A percentile compares a stretch with the other conserved stretches of the same genome.
phyloP scores from a whole-genome alignment of 805 yeast species.

The Wickerhamiella qilinensis region DNA sequence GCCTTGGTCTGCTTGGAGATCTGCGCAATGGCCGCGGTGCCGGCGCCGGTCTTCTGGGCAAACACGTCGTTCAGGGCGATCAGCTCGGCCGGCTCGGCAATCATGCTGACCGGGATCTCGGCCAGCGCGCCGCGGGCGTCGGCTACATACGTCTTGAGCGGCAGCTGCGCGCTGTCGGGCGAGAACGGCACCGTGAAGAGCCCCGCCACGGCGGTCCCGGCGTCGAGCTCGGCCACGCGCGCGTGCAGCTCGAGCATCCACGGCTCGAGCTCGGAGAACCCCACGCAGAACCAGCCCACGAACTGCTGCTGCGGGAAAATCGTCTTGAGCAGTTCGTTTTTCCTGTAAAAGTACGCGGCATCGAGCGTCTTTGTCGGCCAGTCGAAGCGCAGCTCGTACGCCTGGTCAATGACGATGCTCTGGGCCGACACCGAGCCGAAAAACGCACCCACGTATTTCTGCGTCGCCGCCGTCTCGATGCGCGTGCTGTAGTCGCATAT shows the following conservation, averaged over 20 bases:
- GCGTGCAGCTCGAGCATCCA: conserved; percentile 9
- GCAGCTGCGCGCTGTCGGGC: conserved; percentile 9
- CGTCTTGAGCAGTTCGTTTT: conserved; percentile 17
- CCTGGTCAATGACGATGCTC: conserved; percentile 18
- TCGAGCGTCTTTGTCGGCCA: conserved; percentile 11
- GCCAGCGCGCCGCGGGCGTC: conserved; percentile 4
- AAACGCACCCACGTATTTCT: conserved; percentile 20
- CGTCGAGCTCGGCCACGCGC: conserved; percentile 10
- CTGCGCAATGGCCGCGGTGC: conserved; percentile 2
- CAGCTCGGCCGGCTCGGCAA: conserved; percentile 18
- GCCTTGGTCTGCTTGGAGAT: conserved; percentile 6
- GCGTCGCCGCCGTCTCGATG: conserved; percentile 5
- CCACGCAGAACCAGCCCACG: conserved; percentile 21
- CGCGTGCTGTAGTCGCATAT: conserved; percentile 23
- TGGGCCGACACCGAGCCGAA: conserved; percentile 19
- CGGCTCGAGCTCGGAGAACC: conserved; percentile 1
- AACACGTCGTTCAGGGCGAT: conserved; percentile 19
- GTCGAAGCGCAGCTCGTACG: conserved; percentile 18
- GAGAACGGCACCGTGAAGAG: conserved; percentile 8
- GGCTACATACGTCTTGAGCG: conserved; percentile 14
- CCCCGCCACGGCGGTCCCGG: conserved; percentile 10
- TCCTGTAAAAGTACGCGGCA: conserved; percentile 11
- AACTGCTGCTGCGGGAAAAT: conserved; percentile 20
- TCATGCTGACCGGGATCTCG: conserved; percentile 15
- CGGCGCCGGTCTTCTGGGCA: conserved; percentile 1